Conservation (phyloP, 768 basidiomycete genomes). For the Kwoniella newhampshirensis region DNA sequence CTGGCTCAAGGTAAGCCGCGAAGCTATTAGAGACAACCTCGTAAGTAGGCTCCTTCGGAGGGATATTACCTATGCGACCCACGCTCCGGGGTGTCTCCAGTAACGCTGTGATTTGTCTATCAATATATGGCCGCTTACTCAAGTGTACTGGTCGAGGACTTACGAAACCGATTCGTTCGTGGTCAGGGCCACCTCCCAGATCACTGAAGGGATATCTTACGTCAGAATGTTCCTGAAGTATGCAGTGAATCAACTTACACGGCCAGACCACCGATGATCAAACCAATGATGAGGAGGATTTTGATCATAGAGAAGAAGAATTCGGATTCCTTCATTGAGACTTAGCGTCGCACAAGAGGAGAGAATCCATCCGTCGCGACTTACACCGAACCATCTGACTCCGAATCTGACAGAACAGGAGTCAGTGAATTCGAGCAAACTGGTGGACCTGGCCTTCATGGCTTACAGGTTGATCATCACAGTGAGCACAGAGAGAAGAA, state of each 20-base stretch:
- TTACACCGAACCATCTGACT: neutral
- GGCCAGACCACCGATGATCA: neutral
- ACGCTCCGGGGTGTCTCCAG: no score
- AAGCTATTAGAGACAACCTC: no score
- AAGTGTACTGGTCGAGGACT: no score
- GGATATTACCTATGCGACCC: no score
- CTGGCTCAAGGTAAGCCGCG: no score
- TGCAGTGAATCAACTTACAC: neutral
- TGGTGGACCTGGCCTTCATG: no score
- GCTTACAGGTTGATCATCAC: neutral
- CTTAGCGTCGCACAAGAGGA: no score
- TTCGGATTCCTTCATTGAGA: constrained; percentile 1
- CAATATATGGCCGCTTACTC: neutral
- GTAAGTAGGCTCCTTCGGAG: no score
- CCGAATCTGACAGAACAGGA: neutral
- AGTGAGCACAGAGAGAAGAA: neutral
- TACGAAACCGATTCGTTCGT: neutral
- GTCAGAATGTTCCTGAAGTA: neutral
- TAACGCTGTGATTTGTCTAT: neutral
- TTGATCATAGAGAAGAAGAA: constrained; percentile 1
- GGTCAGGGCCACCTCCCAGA: neutral
- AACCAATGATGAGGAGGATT: constrained; percentile 2
- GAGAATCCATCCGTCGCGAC: no score
- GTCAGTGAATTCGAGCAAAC: neutral
- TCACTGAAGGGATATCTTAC: neutral